phyloP scores from a whole-genome alignment of 768 basidiomycete species.

The Suillus placidus region DNA sequence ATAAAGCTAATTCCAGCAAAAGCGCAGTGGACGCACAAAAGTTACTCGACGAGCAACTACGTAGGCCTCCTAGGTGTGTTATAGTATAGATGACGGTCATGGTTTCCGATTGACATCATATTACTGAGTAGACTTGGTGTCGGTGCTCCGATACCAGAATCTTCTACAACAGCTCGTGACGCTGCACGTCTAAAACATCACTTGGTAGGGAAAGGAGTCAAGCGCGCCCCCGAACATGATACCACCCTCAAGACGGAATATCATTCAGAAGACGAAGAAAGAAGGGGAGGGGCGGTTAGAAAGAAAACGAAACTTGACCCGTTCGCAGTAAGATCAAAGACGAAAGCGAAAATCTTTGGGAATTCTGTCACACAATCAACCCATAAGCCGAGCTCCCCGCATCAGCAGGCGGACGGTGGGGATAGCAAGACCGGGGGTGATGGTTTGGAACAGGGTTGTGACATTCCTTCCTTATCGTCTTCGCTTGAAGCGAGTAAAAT shows the following conservation, averaged over 20 bases:
- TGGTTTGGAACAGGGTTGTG: background rate
- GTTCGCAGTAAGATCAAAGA: constrained; percentile 49
- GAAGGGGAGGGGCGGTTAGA: constrained; percentile 56
- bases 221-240: constrained; percentile 46
- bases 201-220: constrained; percentile 53
- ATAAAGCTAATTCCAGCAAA: constrained; percentile 40
- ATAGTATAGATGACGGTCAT: background rate
- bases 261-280: constrained; percentile 53
- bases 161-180: constrained; percentile 50
- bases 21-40: constrained; percentile 40
- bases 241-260: constrained; percentile 26
- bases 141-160: constrained; percentile 62
- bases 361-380: background rate
- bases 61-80: constrained; percentile 68
- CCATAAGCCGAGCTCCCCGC: background rate
- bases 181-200: constrained; percentile 63
- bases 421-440: constrained; percentile 2
- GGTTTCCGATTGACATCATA: constrained; percentile 14
- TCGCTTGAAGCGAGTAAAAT: background rate
- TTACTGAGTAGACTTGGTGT: constrained; percentile 63
- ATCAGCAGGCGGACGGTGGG: too few species aligned
- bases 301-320: constrained; percentile 65
- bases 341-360: constrained; percentile 42
- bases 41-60: constrained; percentile 68
- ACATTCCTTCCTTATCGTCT: background rate